Evolutionary conservation across 495 filamentous ascomycete species (phyloP).

Genomic region (Aspergillus mulundensis): DNA sequence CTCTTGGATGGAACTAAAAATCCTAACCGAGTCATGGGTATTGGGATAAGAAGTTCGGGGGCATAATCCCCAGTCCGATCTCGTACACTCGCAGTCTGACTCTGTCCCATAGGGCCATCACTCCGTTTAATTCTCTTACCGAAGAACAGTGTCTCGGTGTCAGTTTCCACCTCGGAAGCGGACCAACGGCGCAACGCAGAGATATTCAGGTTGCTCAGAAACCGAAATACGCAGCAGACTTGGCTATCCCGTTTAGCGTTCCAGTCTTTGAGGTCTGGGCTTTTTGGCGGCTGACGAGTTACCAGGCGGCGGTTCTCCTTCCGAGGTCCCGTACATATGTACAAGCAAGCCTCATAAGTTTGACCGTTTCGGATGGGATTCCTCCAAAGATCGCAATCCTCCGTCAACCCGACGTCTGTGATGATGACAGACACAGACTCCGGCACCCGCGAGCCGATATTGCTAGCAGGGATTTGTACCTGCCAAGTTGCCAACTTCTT

Average conservation of each 20-base stretch:
- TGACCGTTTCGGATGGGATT: too few species aligned
- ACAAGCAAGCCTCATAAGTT: background rate
- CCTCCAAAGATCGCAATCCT: background rate
- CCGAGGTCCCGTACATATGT: constrained; percentile 13
- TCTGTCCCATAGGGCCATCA: too few species aligned
- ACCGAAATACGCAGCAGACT: background rate
- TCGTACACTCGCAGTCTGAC: background rate
- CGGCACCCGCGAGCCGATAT: background rate
- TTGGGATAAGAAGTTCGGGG: background rate
- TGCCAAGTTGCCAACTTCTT: background rate
- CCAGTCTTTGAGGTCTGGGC: constrained; percentile 6
- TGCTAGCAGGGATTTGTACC: background rate
- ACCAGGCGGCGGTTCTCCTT: constrained; percentile 11
- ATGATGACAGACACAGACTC: background rate
- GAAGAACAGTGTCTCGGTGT: background rate
- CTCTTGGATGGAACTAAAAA: background rate
- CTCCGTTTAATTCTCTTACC: background rate
- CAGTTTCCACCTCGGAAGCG: background rate
- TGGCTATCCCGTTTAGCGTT: constrained; percentile 5
- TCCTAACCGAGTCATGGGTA: background rate
- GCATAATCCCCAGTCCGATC: background rate
- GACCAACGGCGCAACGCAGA: too few species aligned
- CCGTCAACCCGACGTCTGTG: background rate
- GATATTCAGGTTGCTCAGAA: background rate
- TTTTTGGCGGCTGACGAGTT: constrained; percentile 6